Evolutionary conservation across 169 alveolate genomes (phyloP), one percentile per base, ranked within the genome.

Genomic region (Amoebophrya sp.): DNA sequence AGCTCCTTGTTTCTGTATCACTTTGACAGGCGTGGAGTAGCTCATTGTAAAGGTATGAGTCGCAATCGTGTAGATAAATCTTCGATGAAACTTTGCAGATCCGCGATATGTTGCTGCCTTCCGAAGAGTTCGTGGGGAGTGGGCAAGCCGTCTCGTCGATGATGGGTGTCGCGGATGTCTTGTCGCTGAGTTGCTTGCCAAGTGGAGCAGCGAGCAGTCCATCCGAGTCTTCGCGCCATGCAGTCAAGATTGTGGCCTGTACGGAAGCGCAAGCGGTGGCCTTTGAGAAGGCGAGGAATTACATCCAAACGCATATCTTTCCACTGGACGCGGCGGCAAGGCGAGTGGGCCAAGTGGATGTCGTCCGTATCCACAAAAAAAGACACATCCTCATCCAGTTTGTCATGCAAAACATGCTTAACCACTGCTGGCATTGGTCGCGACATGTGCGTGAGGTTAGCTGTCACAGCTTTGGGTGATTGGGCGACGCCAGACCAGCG

Each of bases 81-180:
- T n/a, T n/a, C n/a, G n/a, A n/a, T n/a, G n/a, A n/a, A n/a, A n/a
- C n/a, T n/a, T n/a, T n/a, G n/a, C 83, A 66, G 83, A n/a, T 66
- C 83, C 83, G 83, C 10, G 83, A 66, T 25, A 66, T 66, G 83
- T 1, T 66, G 1, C 83, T 25, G 1, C 32, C 83, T 1, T 0
- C 32, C 35, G 83, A 66, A 25, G 83, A 66, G 7, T 66, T 66
- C 32, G 83, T 66, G 39, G 83, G 39, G 1, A 66, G 83, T 66
- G 83, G 83, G 83, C 83, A 66, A 25, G 83, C 35, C 18, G 83
- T 66, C 38, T 18, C 83, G 12, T 2, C 38, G 2, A 25, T 66
- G 83, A 66, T 66, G 83, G 83, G 83, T 25, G 83, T 66, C 35
- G 83, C 38, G 10, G 83, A 66, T n/a, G 83, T 66, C 32, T n/a